Conservation (phyloP, 345 rosid genomes). For the Geranium rotundifolium region DNA sequence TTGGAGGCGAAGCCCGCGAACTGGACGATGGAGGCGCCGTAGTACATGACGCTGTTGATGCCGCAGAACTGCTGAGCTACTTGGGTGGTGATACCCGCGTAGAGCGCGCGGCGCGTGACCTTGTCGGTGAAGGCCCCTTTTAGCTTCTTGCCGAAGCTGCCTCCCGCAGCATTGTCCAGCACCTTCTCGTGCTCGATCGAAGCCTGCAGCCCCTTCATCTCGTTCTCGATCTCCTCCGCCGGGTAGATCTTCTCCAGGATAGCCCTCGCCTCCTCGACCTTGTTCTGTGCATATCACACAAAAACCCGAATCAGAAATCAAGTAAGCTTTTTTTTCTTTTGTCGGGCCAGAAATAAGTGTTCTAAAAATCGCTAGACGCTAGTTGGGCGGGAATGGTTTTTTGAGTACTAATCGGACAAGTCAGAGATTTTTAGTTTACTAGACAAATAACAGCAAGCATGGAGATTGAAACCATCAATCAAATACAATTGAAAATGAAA, state of each 20-base stretch:
- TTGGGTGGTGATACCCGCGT: constrained; percentile 74
- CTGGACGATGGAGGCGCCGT: constrained; percentile 77
- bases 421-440: too few species aligned
- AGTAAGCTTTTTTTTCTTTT: too few species aligned
- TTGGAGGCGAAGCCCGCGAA: constrained; percentile 85
- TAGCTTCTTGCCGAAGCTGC: constrained; percentile 30
- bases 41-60: constrained; percentile 87
- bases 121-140: constrained; percentile 48
- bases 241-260: constrained; percentile 60
- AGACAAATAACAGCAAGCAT: too few species aligned
- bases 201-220: constrained; percentile 31
- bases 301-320: neutral
- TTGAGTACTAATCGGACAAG: too few species aligned
- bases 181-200: constrained; percentile 58
- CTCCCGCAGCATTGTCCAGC: constrained; percentile 35
- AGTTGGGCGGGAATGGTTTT: too few species aligned
- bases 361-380: too few species aligned
- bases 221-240: constrained; percentile 46
- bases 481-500: too few species aligned
- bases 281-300: constrained; percentile 17
- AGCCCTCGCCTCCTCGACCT: constrained; percentile 42
- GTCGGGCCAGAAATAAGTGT: too few species aligned
- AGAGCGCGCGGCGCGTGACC: constrained; percentile 56
- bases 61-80: constrained; percentile 89
- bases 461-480: too few species aligned